Base-by-base conservation (phyloP, 2,329 filamentous ascomycete species). In the Fusarium clavum region DNA sequence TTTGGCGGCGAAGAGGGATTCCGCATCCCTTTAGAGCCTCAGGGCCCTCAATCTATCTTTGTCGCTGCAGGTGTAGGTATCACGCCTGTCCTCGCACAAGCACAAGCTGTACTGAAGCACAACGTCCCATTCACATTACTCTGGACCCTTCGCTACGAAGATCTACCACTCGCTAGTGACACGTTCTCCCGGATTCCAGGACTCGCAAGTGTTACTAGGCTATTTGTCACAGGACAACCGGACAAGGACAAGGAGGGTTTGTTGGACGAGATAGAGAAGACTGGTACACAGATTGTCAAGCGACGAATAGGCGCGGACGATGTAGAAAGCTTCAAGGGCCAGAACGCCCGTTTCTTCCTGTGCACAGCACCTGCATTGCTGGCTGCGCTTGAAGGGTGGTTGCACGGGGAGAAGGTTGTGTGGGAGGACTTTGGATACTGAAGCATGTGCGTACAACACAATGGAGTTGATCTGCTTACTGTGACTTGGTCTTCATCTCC, bases 61-160 rank as follows among this genome's bases (percentile, higher is more conserved):
- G 79, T 97, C 6, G 92, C 92, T 8, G 92, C 88, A 0, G 94
- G 94, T 5, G 92, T 97, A 9, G 94, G 94, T 0, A 93, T 97
- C 65, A 97, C 94, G 29, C 94, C 94, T 3, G 73, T 96, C 6
- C 82, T 97, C n/a, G 88, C 90, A 1, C 91, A 93, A 72, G 84
- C 89, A n/a, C 74, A 75, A 0, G 82, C 80, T 1, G 79, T 85
- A 8, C 76, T 93, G 4, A 67, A 59, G 11, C 62, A 59, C 1
- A 73, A 70, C 8, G 72, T 77, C 2, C 75, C 77, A 6, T 76
- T 96, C 40, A 80, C 74, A 27, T 76, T 96, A 7, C 82, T 94
- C 3, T 97, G 93, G 94, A 90, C 88, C 3, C 71, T 94, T 6
- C 82, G 85, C 9, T 77, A 79, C 1, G 84, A 83, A 5, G 94